A percentile compares a stretch with the other conserved stretches of the same genome.
These are phyloP conservation scores for Xerocomellus intermedius DNA, from an alignment of 768 basidiomycete species.

Conservation along the genomic window DNA sequence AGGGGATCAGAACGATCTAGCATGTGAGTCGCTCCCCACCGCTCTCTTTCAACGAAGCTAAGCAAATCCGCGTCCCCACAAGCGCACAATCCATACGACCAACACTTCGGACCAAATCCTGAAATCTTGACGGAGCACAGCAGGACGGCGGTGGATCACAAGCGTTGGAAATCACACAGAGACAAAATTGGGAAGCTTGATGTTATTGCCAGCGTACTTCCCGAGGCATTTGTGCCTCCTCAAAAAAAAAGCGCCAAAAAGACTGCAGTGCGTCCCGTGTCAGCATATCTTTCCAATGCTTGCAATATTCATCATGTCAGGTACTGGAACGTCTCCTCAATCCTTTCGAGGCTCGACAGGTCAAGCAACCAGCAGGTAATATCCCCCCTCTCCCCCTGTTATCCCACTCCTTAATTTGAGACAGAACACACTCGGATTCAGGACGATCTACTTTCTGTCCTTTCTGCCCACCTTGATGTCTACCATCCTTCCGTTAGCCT, in stretches of 20 bases:
- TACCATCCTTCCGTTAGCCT: slow-evolving; percentile 67
- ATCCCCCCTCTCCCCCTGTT: neutral
- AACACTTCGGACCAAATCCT: slow-evolving; percentile 69
- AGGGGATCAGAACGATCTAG: slow-evolving; percentile 29
- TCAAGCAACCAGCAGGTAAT: slow-evolving; percentile 54
- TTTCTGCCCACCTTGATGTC: slow-evolving; percentile 73
- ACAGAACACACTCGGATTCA: slow-evolving; percentile 56
- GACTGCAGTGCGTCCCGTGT: slow-evolving; percentile 18
- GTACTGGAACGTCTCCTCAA: slow-evolving; percentile 54
- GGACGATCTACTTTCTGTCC: slow-evolving; percentile 61
- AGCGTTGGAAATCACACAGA: slow-evolving; percentile 54
- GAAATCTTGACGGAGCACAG: slow-evolving; percentile 47
- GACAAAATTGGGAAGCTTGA: slow-evolving; percentile 53
- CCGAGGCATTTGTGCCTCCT: slow-evolving; percentile 40
- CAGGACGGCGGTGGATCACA: slow-evolving; percentile 51
- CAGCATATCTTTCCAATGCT: neutral
- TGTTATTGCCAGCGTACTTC: slow-evolving; percentile 45
- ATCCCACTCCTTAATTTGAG: slow-evolving; percentile 5
- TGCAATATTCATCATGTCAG: slow-evolving; percentile 32
- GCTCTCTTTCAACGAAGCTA: neutral
- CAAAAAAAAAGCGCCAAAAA: slow-evolving; percentile 26
- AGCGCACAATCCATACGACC: slow-evolving; percentile 56
- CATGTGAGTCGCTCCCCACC: slow-evolving; percentile 8
- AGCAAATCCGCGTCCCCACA: slow-evolving; percentile 3
- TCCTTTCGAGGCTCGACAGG: slow-evolving; percentile 54